Conservation (phyloP, 176 grass and related monocot genomes). For the Tillandsia fasciculata region DNA sequence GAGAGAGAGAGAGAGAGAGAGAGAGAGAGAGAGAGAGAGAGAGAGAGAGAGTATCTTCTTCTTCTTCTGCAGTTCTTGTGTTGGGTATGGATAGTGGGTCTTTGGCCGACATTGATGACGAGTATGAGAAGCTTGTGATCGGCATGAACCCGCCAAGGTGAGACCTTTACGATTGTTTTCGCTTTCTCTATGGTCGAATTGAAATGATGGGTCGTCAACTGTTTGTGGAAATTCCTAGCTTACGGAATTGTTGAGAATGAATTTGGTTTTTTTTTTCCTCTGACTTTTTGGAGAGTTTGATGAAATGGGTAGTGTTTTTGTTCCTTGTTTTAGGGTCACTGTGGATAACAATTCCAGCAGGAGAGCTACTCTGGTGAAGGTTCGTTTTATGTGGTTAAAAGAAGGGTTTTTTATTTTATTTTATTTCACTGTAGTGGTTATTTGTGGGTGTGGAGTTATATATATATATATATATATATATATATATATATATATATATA, state of each 20-base stretch:
- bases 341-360: slow-evolving; percentile 42
- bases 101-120: slow-evolving; percentile 38
- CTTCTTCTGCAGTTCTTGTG: slow-evolving; percentile 1
- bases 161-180: background rate
- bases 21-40: background rate
- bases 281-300: background rate
- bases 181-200: background rate
- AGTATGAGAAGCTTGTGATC: slow-evolving; percentile 50
- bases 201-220: background rate
- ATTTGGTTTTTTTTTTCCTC: too few relatives aligned
- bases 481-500: background rate
- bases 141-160: slow-evolving; percentile 49
- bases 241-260: background rate
- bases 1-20: background rate
- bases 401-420: too few relatives aligned
- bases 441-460: background rate
- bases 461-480: background rate
- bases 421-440: too few relatives aligned
- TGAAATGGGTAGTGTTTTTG: background rate
- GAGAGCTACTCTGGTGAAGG: slow-evolving; percentile 44
- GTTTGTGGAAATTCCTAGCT: slow-evolving; percentile 8
- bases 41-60: background rate
- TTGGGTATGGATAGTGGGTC: slow-evolving; percentile 30
- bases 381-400: slow-evolving; percentile 8
- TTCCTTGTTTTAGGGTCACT: slow-evolving; percentile 22